Evolutionary conservation across 1,284 basidiomycete species (phyloP).

Genomic region (Leccinum cinnamomeum): DNA sequence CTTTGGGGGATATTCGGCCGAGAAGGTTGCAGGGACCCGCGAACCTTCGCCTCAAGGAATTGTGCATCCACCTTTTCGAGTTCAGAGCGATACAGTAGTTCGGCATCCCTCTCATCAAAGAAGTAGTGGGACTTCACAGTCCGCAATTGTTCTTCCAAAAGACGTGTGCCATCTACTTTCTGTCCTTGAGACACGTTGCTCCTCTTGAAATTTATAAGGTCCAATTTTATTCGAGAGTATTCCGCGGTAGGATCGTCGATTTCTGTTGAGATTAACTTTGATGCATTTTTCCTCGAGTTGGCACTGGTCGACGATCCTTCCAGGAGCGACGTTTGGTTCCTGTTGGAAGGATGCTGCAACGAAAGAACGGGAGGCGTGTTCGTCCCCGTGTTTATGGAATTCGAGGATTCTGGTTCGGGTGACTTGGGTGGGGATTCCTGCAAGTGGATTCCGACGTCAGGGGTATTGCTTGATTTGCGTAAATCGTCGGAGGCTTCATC

Average conservation of each 20-base stretch:
- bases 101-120: slow-evolving; percentile 72
- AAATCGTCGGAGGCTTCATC: slow-evolving; percentile 12
- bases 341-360: slow-evolving; percentile 9
- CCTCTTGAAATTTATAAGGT: slow-evolving; percentile 45
- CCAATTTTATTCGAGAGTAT: slow-evolving; percentile 62
- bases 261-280: slow-evolving; percentile 36
- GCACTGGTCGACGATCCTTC: slow-evolving; percentile 17
- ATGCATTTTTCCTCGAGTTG: slow-evolving; percentile 19
- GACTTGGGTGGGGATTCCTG: slow-evolving; percentile 5
- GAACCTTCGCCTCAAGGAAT: slow-evolving; percentile 56
- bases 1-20: slow-evolving; percentile 3
- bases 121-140: slow-evolving; percentile 69
- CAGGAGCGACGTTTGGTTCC: slow-evolving; percentile 20
- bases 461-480: slow-evolving; percentile 5
- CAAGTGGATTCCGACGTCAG: slow-evolving; percentile 4
- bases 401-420: slow-evolving; percentile 3
- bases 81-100: slow-evolving; percentile 57
- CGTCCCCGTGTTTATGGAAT: slow-evolving; percentile 33
- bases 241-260: slow-evolving; percentile 59
- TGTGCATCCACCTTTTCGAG: slow-evolving; percentile 53
- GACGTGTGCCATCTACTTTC: slow-evolving; percentile 4
- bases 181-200: slow-evolving; percentile 4
- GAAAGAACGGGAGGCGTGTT: slow-evolving; percentile 44
- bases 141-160: slow-evolving; percentile 54
- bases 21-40: slow-evolving; percentile 32